Conservation (phyloP, 73 alveolate species). For the Diophrys sp. region DNA sequence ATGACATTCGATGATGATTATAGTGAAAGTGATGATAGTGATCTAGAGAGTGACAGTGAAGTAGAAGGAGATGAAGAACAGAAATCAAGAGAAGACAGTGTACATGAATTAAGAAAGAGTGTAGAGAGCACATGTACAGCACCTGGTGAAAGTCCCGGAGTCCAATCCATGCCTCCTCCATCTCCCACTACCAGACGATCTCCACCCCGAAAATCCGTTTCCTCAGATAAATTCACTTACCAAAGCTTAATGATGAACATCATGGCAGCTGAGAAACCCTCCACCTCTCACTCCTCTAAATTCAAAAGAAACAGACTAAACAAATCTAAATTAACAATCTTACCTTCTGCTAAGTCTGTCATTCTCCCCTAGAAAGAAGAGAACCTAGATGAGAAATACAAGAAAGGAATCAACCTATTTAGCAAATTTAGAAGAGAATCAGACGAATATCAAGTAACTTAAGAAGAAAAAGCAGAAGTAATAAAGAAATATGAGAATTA, state of each 20-base stretch:
- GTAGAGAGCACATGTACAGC: no score
- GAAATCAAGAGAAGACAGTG: background rate
- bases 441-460: background rate
- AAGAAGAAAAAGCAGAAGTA: background rate
- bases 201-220: no score
- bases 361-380: background rate
- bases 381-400: background rate
- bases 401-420: background rate
- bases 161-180: no score
- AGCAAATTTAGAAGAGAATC: background rate
- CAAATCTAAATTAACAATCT: background rate
- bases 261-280: background rate
- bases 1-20: background rate
- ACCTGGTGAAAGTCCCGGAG: no score
- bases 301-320: no score
- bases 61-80: background rate
- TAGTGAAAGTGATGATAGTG: background rate
- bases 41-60: background rate
- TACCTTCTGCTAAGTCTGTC: background rate
- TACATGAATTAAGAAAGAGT: no score
- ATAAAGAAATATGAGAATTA: background rate
- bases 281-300: no score
- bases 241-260: background rate
- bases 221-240: background rate
- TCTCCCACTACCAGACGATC: no score